Evolutionary conservation across 352 stramenopile genomes (phyloP).

Genomic region (Phytophthora cryptogea): DNA sequence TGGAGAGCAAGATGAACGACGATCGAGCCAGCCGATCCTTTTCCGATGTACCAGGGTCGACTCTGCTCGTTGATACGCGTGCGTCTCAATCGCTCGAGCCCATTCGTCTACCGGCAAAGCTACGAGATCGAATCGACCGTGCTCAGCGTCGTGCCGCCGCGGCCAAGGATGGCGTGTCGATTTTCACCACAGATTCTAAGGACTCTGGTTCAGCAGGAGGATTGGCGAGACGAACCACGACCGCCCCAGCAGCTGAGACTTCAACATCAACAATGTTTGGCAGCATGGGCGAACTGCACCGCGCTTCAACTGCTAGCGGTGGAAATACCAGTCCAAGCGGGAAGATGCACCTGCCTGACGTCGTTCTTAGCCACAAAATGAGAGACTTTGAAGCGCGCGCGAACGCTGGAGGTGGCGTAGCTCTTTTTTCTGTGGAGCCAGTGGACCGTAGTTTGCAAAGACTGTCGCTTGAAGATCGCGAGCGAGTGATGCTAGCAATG

Average conservation of each 20-base stretch:
- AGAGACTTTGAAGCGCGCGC: slow-evolving; percentile 77
- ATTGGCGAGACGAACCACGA: slow-evolving; percentile 10
- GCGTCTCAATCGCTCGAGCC: slow-evolving; percentile 63
- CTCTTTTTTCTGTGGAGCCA: slow-evolving; percentile 53
- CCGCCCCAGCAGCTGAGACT: slow-evolving; percentile 11
- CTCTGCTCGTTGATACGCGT: slow-evolving; percentile 55
- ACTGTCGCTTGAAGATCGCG: slow-evolving; percentile 70
- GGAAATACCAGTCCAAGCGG: slow-evolving; percentile 1
- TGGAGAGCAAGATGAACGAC: slow-evolving; percentile 14
- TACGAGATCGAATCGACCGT: slow-evolving; percentile 63
- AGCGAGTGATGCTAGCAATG: slow-evolving; percentile 74
- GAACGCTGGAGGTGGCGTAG: slow-evolving; percentile 35
- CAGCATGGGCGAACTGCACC: slow-evolving; percentile 4
- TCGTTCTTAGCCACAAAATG: slow-evolving; percentile 82
- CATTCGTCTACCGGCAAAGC: slow-evolving; percentile 58
- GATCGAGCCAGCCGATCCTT: slow-evolving; percentile 14
- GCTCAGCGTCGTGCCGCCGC: slow-evolving; percentile 64
- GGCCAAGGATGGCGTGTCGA: slow-evolving; percentile 74
- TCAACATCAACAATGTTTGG: slow-evolving; percentile 2
- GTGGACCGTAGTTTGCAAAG: slow-evolving; percentile 55
- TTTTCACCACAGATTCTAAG: slow-evolving; percentile 50
- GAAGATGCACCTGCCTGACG: slow-evolving; percentile 69
- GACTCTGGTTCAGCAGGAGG: slow-evolving; percentile 10
- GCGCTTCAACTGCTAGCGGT: slow-evolving; percentile 10
- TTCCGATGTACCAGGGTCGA: slow-evolving; percentile 7